A percentile compares a stretch with the other conserved stretches of the same genome.
Conservation (phyloP, 1,284 basidiomycete species). For the Melampsora allii-populina region DNA sequence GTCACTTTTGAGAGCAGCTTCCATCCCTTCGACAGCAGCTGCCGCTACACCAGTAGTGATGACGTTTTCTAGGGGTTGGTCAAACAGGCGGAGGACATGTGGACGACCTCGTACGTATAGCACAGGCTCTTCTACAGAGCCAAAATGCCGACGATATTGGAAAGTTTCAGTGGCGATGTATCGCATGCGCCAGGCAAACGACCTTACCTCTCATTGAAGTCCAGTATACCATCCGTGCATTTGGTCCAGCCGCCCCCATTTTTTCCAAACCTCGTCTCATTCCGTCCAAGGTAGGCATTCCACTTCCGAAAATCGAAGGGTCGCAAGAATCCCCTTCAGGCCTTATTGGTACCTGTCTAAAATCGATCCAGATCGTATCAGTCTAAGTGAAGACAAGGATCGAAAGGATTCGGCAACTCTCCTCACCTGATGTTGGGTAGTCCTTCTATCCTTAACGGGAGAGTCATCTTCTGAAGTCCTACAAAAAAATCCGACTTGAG, state of each 20-base stretch:
- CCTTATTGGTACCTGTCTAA: constrained; percentile 39
- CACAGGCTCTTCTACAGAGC: constrained; percentile 41
- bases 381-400: not conserved
- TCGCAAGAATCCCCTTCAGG: constrained; percentile 18
- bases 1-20: constrained; percentile 81
- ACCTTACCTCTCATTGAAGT: constrained; percentile 71
- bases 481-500: constrained; percentile 66
- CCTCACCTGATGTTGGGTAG: constrained; percentile 43
- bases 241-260: constrained; percentile 72
- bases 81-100: constrained; percentile 85
- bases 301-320: constrained; percentile 37
- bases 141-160: constrained; percentile 43
- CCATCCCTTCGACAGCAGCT: constrained; percentile 88
- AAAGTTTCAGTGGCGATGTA: not conserved
- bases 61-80: constrained; percentile 85
- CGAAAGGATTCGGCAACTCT: not conserved
- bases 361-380: not conserved
- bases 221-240: constrained; percentile 74
- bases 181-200: not conserved
- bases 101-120: constrained; percentile 67
- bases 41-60: constrained; percentile 88
- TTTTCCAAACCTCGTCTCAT: constrained; percentile 75
- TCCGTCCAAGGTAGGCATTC: constrained; percentile 55
- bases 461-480: constrained; percentile 79
- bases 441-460: constrained; percentile 55